phyloP scores from a whole-genome alignment of 2,329 filamentous ascomycete genomes.

The Emericellopsis atlantica region DNA sequence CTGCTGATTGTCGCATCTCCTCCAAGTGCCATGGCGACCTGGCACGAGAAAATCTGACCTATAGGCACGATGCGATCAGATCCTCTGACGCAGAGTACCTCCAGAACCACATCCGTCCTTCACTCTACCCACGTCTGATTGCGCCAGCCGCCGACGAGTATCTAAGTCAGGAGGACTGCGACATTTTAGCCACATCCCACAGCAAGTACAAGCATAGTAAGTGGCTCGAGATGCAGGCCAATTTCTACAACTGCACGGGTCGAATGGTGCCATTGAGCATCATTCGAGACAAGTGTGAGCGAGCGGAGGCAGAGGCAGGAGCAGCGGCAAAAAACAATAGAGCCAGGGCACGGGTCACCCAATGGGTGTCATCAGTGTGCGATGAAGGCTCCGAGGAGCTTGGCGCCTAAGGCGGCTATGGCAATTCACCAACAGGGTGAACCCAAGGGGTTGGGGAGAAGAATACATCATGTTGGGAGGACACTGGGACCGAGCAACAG shows the following conservation, averaged over 20 bases:
- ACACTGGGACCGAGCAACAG: constrained; percentile 3
- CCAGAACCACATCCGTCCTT: constrained; percentile 13
- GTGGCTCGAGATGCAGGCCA: constrained; percentile 30
- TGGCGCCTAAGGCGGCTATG: too few relatives aligned
- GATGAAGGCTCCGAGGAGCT: too few relatives aligned
- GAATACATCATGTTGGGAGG: background rate
- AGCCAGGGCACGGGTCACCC: too few relatives aligned
- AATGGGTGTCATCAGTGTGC: too few relatives aligned
- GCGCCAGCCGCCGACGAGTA: constrained; percentile 9
- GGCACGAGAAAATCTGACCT: constrained; percentile 5
- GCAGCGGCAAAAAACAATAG: background rate
- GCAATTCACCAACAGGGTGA: too few relatives aligned
- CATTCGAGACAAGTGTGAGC: constrained; percentile 21
- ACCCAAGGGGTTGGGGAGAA: too few relatives aligned
- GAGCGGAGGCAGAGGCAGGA: constrained; percentile 5
- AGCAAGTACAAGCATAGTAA: constrained; percentile 16
- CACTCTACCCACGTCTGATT: constrained; percentile 14
- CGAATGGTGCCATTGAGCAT: constrained; percentile 23
- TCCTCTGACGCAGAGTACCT: constrained; percentile 16
- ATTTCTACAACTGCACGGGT: constrained; percentile 29
- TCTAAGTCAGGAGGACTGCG: constrained; percentile 17
- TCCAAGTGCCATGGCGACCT: constrained; percentile 10
- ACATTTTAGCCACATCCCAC: constrained; percentile 20
- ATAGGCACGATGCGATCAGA: constrained; percentile 6
- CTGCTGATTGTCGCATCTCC: background rate